Evolutionary conservation across 1,284 basidiomycete genomes (phyloP), one percentile per base, ranked within the genome.

Genomic region (Coriolopsis trogii): DNA sequence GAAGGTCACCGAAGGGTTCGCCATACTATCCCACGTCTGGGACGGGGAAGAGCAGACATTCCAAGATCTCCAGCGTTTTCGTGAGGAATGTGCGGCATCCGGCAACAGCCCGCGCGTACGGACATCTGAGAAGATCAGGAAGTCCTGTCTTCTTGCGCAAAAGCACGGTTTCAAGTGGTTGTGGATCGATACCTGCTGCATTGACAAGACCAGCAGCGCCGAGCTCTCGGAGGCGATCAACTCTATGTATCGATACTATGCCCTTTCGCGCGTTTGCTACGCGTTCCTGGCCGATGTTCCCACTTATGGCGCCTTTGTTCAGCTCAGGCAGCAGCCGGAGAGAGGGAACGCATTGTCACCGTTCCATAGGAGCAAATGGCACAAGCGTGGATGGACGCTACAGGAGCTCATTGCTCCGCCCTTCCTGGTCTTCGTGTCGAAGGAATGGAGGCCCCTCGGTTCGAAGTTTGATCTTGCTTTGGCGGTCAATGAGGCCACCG

Each of bases 141-240:
- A 18, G n/a, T 34, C n/a, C 33, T 34, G 33, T 31, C n/a, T 25
- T n/a, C 16, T 30, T 12, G 46, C 46, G n/a, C 29, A 48, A 30
- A 5, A 10, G 10, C 25, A 48, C 30, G 29, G 46, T 15, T 41
- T 41, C 38, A 16, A 31, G 23, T 41, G 46, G 46, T 29, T 29
- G 1, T 48, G 46, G 46, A 48, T 48, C 21, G 46, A 48, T 30
- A 41, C 29, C 2, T 48, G 39, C 46, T 48, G 46, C 46, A 48
- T 48, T 31, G 46, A 48, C 39, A 48, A 48, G 38, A 41, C 37
- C 21, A 41, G 38, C 38, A 48, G 46, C 38, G 29, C 46, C n/a
- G 46, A 48, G 38, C 46, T 48, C 26, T 48, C 46, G 12, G 46
- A 48, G 38, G 46, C 46, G 8, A 40, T 48, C 46, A 48, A 48